These are phyloP conservation scores for Aspergillus sp. DNA, from an alignment of 2,329 filamentous ascomycete species.

Conservation along the genomic window DNA sequence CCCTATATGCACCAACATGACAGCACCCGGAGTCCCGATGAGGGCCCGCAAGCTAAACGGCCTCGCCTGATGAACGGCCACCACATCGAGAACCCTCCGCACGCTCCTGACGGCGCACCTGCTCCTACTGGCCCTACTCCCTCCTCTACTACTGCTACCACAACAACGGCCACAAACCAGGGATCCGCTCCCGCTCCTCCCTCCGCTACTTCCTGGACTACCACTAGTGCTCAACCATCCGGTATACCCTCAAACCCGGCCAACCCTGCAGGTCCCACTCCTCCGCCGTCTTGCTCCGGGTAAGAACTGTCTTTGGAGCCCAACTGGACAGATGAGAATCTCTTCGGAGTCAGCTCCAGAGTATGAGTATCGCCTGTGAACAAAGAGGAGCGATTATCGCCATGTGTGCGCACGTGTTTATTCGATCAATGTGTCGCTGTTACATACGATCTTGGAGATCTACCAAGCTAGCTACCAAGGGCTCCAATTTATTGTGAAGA, in stretches of 20 bases:
- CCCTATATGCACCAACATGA: constrained; percentile 32
- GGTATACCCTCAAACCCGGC: constrained; percentile 25
- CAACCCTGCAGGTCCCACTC: constrained; percentile 1
- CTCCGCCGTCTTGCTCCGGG: constrained; percentile 3
- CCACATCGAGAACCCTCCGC: constrained; percentile 10
- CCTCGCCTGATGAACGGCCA: constrained; percentile 40
- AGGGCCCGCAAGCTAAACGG: constrained; percentile 34
- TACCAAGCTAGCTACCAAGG: too few relatives aligned
- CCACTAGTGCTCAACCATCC: constrained; percentile 25
- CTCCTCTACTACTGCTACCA: not conserved
- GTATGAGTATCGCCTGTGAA: not conserved
- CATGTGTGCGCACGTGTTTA: not conserved
- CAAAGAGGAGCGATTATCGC: too few relatives aligned
- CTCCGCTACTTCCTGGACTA: constrained; percentile 25
- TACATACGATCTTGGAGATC: not conserved
- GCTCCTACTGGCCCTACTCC: not conserved
- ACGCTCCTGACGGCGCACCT: constrained; percentile 3
- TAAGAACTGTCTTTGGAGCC: not conserved
- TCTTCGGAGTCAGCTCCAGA: not conserved
- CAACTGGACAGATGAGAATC: not conserved
- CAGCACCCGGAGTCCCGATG: constrained; percentile 22
- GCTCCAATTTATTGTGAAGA: not conserved
- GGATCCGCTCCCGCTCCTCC: constrained; percentile 24
- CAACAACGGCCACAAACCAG: constrained; percentile 15
- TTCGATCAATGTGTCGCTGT: not conserved